phyloP scores from a whole-genome alignment of 2,329 filamentous ascomycete species.

The Phialophora verrucosa region DNA sequence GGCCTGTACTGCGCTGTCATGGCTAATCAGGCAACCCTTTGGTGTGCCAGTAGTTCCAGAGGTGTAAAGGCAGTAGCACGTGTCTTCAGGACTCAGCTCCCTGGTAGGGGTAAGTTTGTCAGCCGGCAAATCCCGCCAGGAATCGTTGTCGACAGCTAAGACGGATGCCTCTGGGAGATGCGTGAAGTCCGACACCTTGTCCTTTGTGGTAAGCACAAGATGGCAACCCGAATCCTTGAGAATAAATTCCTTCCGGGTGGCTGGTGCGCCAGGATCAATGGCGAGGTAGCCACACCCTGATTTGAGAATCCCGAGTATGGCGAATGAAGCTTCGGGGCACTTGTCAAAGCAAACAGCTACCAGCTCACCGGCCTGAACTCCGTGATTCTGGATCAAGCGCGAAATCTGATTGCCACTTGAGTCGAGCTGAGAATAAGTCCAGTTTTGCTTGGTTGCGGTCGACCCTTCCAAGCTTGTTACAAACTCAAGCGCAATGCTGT shows the following conservation, averaged over 20 bases:
- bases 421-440: constrained; percentile 78
- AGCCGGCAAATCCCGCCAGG: constrained; percentile 46
- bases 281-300: constrained; percentile 81
- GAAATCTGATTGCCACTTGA: constrained; percentile 74
- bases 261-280: constrained; percentile 75
- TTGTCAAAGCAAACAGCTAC: constrained; percentile 84
- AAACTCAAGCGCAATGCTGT: constrained; percentile 76
- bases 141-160: constrained; percentile 54
- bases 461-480: constrained; percentile 61
- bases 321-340: constrained; percentile 80
- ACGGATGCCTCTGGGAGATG: constrained; percentile 47
- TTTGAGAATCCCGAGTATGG: constrained; percentile 81
- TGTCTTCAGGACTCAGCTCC: constrained; percentile 57
- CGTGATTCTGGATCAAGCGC: constrained; percentile 62
- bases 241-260: constrained; percentile 77
- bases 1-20: constrained; percentile 86
- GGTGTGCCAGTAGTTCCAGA: constrained; percentile 85
- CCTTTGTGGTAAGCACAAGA: constrained; percentile 65
- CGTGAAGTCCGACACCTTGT: constrained; percentile 50
- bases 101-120: constrained; percentile 46
- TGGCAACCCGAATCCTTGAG: constrained; percentile 72
- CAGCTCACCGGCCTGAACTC: constrained; percentile 63
- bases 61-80: constrained; percentile 85
- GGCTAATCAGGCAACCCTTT: constrained; percentile 86
- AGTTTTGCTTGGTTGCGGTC: constrained; percentile 58